These are phyloP conservation scores for Uronychia binucleata DNA, from an alignment of 73 alveolate genomes.

Conservation along the genomic window DNA sequence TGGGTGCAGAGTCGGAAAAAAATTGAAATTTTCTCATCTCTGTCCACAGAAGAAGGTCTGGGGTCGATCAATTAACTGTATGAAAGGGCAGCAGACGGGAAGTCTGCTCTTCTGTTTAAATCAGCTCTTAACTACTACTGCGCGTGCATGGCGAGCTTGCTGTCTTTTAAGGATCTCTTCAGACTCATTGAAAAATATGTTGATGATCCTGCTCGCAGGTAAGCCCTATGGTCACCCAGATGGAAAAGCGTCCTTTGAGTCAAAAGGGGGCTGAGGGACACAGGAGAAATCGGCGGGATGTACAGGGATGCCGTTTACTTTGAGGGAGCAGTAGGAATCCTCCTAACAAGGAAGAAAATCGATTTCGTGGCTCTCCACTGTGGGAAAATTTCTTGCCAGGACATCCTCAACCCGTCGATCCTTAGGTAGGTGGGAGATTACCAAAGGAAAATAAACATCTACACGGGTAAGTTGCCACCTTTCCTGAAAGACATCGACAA, in stretches of 20 bases:
- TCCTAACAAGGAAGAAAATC: slow-evolving; percentile 40
- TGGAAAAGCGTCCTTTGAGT: slow-evolving; percentile 52
- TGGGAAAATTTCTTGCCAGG: slow-evolving; percentile 28
- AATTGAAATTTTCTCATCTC: slow-evolving; percentile 26
- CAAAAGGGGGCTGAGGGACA: slow-evolving; percentile 47
- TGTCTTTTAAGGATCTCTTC: slow-evolving; percentile 49
- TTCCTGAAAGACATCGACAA: slow-evolving; percentile 27
- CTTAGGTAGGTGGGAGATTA: neutral
- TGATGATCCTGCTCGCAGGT: slow-evolving; percentile 53
- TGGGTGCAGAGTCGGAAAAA: slow-evolving; percentile 55
- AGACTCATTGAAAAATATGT: slow-evolving; percentile 46
- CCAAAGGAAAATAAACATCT: too few relatives aligned
- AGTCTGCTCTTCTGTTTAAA: slow-evolving; percentile 25
- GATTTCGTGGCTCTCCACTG: slow-evolving; percentile 36
- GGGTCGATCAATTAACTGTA: slow-evolving; percentile 35
- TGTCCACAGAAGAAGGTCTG: slow-evolving; percentile 55
- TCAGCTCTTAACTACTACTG: slow-evolving; percentile 58
- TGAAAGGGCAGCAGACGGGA: slow-evolving; percentile 28
- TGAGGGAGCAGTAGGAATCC: slow-evolving; percentile 62
- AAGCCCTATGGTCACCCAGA: neutral
- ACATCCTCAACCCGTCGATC: neutral
- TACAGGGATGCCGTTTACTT: slow-evolving; percentile 69
- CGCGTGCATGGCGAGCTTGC: slow-evolving; percentile 50
- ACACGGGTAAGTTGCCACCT: slow-evolving; percentile 19
- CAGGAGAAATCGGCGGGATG: slow-evolving; percentile 59